phyloP scores from a whole-genome alignment of 148 eudicot genomes.

The Euryodendron excelsum region DNA sequence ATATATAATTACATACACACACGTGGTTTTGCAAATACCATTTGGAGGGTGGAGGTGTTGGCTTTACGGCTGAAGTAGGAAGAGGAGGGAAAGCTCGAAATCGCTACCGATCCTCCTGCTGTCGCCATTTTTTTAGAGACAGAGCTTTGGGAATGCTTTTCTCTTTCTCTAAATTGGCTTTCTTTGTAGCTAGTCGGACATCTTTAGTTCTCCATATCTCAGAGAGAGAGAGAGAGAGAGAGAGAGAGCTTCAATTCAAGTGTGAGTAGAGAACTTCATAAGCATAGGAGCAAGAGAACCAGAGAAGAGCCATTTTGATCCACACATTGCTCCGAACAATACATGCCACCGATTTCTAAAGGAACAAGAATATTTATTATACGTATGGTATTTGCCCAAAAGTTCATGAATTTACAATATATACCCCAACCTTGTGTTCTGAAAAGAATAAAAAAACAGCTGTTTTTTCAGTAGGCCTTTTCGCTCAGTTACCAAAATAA shows the following conservation, averaged over 20 bases:
- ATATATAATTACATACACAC: not conserved
- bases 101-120: conserved; percentile 35
- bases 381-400: not conserved
- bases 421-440: not conserved
- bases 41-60: conserved; percentile 17
- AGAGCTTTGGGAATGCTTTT: not conserved
- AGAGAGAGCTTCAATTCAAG: not conserved
- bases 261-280: not conserved
- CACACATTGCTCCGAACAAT: conserved; percentile 25
- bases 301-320: conserved; percentile 20
- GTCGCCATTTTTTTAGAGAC: conserved; percentile 29
- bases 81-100: conserved; percentile 37
- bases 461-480: too few species aligned
- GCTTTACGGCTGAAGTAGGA: conserved; percentile 33
- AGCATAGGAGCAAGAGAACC: conserved; percentile 12
- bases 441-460: too few species aligned
- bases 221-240: conserved; percentile 8
- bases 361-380: not conserved
- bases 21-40: conserved; percentile 15
- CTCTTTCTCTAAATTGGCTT: not conserved
- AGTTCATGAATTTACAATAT: not conserved
- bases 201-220: not conserved
- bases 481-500: too few species aligned
- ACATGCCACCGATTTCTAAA: conserved; percentile 26
- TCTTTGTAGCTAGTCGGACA: not conserved